These are phyloP conservation scores for Musa balbisiana DNA, from an alignment of 202 grass and related monocot species.

Conservation along the genomic window DNA sequence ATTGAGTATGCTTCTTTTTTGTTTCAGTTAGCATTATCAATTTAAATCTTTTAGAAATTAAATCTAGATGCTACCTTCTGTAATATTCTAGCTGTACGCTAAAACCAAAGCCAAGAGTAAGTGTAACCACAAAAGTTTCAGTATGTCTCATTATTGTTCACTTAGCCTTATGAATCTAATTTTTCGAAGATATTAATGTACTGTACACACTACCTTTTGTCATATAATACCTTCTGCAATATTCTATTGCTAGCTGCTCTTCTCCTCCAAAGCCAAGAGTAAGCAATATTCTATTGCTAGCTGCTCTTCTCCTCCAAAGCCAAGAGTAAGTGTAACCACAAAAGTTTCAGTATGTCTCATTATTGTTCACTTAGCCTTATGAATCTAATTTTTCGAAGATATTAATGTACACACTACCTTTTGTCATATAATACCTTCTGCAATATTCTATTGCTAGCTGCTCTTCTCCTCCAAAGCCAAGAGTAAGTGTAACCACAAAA, in stretches of 20 bases:
- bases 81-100: too few relatives aligned
- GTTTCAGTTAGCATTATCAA: neutral
- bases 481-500: too few relatives aligned
- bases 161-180: too few relatives aligned
- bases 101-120: too few relatives aligned
- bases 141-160: too few relatives aligned
- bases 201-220: neutral
- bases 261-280: neutral
- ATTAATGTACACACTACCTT: neutral
- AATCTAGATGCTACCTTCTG: neutral
- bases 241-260: neutral
- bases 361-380: too few relatives aligned
- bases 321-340: too few relatives aligned
- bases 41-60: neutral
- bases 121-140: too few relatives aligned
- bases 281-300: neutral
- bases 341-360: too few relatives aligned
- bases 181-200: neutral
- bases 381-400: neutral
- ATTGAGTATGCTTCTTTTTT: neutral
- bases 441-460: neutral
- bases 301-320: neutral
- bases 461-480: neutral
- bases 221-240: neutral
- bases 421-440: too few relatives aligned